These are phyloP conservation scores for Helminthosporium solani DNA, from an alignment of 2,329 filamentous ascomycete genomes.

Conservation along the genomic window DNA sequence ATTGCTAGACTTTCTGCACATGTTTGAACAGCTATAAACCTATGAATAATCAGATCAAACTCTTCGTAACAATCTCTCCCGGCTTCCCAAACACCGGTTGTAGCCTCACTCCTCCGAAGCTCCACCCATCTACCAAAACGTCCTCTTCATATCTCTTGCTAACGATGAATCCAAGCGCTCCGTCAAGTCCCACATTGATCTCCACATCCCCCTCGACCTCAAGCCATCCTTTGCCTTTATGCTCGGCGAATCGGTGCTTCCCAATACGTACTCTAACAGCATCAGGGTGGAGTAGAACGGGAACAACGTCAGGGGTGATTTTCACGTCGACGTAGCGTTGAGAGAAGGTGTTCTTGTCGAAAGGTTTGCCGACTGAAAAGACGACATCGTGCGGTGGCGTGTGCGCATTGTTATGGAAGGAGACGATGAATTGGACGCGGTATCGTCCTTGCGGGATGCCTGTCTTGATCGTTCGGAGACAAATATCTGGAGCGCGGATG, in stretches of 20 bases:
- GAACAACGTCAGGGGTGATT: constrained; percentile 42
- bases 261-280: constrained; percentile 41
- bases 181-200: constrained; percentile 40
- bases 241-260: constrained; percentile 26
- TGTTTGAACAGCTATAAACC: too few relatives aligned
- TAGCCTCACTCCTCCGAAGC: constrained; percentile 42
- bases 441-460: constrained; percentile 42
- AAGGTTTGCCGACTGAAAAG: constrained; percentile 42
- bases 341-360: constrained; percentile 34
- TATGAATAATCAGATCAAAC: background rate
- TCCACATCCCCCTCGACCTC: constrained; percentile 42
- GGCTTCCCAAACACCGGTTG: constrained; percentile 35
- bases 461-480: constrained; percentile 37
- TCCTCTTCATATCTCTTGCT: constrained; percentile 38
- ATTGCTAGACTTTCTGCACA: too few relatives aligned
- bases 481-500: constrained; percentile 32
- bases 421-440: constrained; percentile 38
- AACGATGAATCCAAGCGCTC: constrained; percentile 39
- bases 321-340: constrained; percentile 39
- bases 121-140: constrained; percentile 38
- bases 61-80: constrained; percentile 1
- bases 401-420: constrained; percentile 26
- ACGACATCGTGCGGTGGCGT: constrained; percentile 32
- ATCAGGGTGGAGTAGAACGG: constrained; percentile 40
- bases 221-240: constrained; percentile 36